Percentiles rank a stretch among this genome's conserved stretches.
Evolutionary conservation across 441 rosid species (phyloP).

Genomic region (Erodium trifolium): DNA sequence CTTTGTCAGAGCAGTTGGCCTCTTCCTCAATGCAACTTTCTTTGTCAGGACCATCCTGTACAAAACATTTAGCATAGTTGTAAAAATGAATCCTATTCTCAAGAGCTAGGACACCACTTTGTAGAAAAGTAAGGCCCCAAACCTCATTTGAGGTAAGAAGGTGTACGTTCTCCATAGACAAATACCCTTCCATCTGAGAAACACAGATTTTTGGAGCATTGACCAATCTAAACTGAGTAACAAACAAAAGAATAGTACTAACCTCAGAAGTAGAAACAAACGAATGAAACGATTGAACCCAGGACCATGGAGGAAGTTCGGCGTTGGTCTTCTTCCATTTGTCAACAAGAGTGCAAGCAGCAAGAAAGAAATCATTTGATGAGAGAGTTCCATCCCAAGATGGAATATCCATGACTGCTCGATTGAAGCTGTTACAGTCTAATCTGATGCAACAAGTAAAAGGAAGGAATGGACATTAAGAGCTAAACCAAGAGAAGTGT

Average conservation of each 20-base stretch:
- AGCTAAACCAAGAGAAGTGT: not conserved
- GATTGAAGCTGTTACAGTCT: constrained; percentile 3
- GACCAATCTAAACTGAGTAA: not conserved
- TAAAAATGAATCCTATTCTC: not conserved
- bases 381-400: constrained; percentile 58
- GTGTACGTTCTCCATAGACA: constrained; percentile 54
- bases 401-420: constrained; percentile 20
- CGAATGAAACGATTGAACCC: constrained; percentile 33
- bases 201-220: not conserved
- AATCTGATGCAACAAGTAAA: not conserved
- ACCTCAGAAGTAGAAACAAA: constrained; percentile 22
- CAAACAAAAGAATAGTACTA: not conserved
- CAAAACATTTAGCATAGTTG: not conserved
- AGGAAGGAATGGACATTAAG: not conserved
- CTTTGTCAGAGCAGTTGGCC: constrained; percentile 22
- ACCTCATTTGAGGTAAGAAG: constrained; percentile 37
- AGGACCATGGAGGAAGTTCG: constrained; percentile 39
- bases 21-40: constrained; percentile 20
- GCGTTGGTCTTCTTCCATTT: constrained; percentile 37
- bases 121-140: constrained; percentile 13
- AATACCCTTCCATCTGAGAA: constrained; percentile 45
- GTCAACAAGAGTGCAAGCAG: constrained; percentile 45
- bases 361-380: constrained; percentile 32
- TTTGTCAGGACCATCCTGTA: constrained; percentile 31
- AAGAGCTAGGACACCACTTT: not conserved